These are phyloP conservation scores for Russula foetens DNA, from an alignment of 768 basidiomycete species.

Conservation along the genomic window DNA sequence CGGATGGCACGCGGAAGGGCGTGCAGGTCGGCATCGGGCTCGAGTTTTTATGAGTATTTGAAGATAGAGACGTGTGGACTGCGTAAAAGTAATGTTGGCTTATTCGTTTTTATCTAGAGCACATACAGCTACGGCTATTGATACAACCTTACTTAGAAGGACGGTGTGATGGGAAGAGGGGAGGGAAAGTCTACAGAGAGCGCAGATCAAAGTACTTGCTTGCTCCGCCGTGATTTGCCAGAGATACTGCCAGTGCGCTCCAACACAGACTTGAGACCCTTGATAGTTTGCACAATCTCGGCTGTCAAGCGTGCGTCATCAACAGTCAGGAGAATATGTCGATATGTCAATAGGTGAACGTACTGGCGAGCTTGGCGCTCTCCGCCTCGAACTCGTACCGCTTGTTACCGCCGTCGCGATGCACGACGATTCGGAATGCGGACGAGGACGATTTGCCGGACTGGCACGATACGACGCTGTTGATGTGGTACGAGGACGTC, in stretches of 20 bases:
- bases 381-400: constrained; percentile 98
- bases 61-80: not conserved
- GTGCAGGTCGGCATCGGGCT: constrained; percentile 77
- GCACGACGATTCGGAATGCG: constrained; percentile 85
- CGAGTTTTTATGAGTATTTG: constrained; percentile 50
- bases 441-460: constrained; percentile 63
- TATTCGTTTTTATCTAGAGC: constrained; percentile 14
- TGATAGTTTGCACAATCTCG: constrained; percentile 73
- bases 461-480: constrained; percentile 76
- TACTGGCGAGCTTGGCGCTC: constrained; percentile 69
- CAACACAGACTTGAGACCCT: constrained; percentile 50
- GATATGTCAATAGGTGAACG: constrained; percentile 25
- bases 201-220: constrained; percentile 28
- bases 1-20: constrained; percentile 61
- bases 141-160: constrained; percentile 3
- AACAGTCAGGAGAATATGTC: not conserved
- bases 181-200: not conserved
- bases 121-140: constrained; percentile 5
- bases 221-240: constrained; percentile 54
- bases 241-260: constrained; percentile 54
- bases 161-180: not conserved
- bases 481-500: constrained; percentile 89
- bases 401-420: constrained; percentile 65
- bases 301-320: constrained; percentile 29
- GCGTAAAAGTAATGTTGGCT: constrained; percentile 2